These are phyloP conservation scores for Pichia sp. DNA, from an alignment of 1,139 yeast species.

Conservation along the genomic window DNA sequence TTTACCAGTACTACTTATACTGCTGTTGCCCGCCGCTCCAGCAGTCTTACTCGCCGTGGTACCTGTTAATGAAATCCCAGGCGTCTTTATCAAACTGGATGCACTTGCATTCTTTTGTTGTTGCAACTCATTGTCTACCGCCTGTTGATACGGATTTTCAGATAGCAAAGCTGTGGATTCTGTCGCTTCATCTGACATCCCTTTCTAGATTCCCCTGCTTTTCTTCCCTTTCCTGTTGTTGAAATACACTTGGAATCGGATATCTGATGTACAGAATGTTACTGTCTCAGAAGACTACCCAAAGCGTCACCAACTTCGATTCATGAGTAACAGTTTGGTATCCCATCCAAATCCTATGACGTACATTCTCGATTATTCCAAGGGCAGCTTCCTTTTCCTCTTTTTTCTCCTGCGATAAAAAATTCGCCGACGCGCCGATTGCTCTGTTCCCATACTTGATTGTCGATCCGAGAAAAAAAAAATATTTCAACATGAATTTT, in stretches of 20 bases:
- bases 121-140: constrained; percentile 4
- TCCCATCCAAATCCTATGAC: not conserved
- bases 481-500: constrained; percentile 6
- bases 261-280: not conserved
- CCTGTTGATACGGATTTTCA: constrained; percentile 34
- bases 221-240: not conserved
- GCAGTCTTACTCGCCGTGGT: not conserved
- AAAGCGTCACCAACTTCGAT: no score
- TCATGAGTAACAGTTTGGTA: not conserved
- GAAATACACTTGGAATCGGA: not conserved
- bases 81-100: not conserved
- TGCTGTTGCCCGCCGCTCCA: not conserved
- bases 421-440: constrained; percentile 1
- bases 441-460: not conserved
- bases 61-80: not conserved
- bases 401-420: not conserved
- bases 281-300: not conserved
- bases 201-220: not conserved
- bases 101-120: not conserved
- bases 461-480: not conserved
- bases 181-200: constrained; percentile 14
- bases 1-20: not conserved
- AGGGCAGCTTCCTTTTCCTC: not conserved
- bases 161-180: constrained; percentile 34
- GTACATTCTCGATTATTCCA: not conserved